Conservation (phyloP, 257 asterid genomes). For the Coffea eugenioides region DNA sequence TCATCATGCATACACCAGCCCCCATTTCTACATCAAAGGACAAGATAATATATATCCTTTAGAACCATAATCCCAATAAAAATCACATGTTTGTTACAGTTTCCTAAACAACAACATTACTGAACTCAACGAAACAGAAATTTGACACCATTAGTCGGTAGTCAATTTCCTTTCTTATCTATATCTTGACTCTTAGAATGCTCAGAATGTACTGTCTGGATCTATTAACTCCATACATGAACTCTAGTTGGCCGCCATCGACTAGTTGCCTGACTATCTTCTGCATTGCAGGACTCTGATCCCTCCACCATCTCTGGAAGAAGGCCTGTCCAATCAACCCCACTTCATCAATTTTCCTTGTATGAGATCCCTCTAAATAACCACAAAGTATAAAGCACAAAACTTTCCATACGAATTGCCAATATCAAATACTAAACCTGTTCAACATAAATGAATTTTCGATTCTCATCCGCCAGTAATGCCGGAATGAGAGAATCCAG, state of each 20-base stretch:
- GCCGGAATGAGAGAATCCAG: slow-evolving; percentile 88
- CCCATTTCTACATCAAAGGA: slow-evolving; percentile 66
- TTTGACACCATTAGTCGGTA: no score
- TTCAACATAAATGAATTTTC: slow-evolving; percentile 85
- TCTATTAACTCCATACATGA: slow-evolving; percentile 47
- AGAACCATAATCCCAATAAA: not conserved
- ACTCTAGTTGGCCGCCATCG: slow-evolving; percentile 86
- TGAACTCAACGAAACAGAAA: not conserved
- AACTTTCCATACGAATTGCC: not conserved
- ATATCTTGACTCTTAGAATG: no score
- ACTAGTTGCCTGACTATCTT: slow-evolving; percentile 59
- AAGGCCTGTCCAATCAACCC: slow-evolving; percentile 56
- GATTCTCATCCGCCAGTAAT: slow-evolving; percentile 69
- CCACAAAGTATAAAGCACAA: not conserved
- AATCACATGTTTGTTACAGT: not conserved
- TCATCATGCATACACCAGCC: slow-evolving; percentile 99
- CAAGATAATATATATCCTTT: not conserved
- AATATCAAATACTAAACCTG: slow-evolving; percentile 40
- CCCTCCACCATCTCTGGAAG: slow-evolving; percentile 98
- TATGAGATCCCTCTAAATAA: not conserved
- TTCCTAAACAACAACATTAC: not conserved
- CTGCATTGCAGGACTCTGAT: slow-evolving; percentile 66
- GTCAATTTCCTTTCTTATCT: not conserved
- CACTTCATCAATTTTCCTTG: not conserved
- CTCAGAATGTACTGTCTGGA: not conserved